Percentiles rank a stretch among this genome's conserved stretches.
These are phyloP conservation scores for Nitzschia palea DNA, from an alignment of 108 stramenopile species.

Conservation along the genomic window DNA sequence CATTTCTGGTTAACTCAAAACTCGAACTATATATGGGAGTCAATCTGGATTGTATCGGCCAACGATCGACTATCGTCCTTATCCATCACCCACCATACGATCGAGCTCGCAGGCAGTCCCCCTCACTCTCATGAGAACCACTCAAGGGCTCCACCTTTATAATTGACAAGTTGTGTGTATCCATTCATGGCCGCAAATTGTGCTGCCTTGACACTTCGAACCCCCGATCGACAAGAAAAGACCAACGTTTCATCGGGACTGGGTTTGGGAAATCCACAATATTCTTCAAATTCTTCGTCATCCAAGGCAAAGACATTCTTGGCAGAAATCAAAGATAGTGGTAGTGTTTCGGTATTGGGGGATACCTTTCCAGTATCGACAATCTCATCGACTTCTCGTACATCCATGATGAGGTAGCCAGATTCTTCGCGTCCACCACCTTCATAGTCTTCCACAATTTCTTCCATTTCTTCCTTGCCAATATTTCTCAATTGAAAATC, in stretches of 20 bases:
- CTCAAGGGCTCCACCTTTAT: conserved; percentile 67
- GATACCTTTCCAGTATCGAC: conserved; percentile 62
- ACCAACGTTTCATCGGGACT: conserved; percentile 61
- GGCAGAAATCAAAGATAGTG: conserved; percentile 37
- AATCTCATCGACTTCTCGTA: conserved; percentile 57
- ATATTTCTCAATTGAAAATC: conserved; percentile 19
- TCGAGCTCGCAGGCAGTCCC: no score
- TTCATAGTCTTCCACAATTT: conserved; percentile 71
- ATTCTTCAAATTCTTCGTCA: conserved; percentile 77
- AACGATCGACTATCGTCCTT: no score
- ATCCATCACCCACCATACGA: no score
- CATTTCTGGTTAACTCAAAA: no score
- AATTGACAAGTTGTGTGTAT: conserved; percentile 74
- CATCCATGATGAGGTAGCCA: conserved; percentile 73
- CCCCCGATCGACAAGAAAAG: conserved; percentile 73
- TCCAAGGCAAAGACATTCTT: conserved; percentile 59
- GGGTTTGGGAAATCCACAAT: conserved; percentile 73
- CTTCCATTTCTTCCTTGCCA: conserved; percentile 51
- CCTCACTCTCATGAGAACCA: no score
- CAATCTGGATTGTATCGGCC: no score
- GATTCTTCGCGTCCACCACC: conserved; percentile 61
- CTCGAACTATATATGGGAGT: no score
- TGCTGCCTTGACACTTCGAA: conserved; percentile 59
- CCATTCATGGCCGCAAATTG: conserved; percentile 60
- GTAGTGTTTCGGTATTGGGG: conserved; percentile 56